Evolutionary conservation across 345 rosid genomes (phyloP), one percentile per base, ranked within the genome.

Genomic region (Cardamine occulta): DNA sequence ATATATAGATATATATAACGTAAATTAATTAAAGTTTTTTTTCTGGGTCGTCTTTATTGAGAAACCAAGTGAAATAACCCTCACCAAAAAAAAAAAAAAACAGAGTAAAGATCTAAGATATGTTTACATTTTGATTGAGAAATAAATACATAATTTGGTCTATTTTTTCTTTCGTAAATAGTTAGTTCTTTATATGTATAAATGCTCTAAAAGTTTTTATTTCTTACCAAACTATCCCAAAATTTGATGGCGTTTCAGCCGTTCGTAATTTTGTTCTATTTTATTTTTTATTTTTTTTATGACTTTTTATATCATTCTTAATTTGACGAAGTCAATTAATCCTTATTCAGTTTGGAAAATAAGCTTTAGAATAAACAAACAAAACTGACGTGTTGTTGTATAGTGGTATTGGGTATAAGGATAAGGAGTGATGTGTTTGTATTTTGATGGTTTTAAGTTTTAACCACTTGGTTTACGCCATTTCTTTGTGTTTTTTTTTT

Each of bases 301-400:
- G 44, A 48, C 66, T 6, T 58, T 32, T 32, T n/a, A 70, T 70
- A 4, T 13, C 31, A 55, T 55, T 28, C 37, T 2, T 15, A 70
- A 6, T 18, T 70, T 57, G 74, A 47, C 58, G 4, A 70, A 34
- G 58, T 70, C 74, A 58, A 59, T 4, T 6, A 70, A 31, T 58
- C 7, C 34, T 47, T 44, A 5, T 10, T 7, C 14, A 13, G n/a
- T 12, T 31, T 57, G 23, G 23, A 28, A 28, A 55, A 55, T 55
- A n/a, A 55, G 18, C 7, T 39, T 39, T 9, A 13, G 11, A 14
- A 26, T 15, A 68, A 54, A 37, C 0, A 28, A 54, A 65, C 1
- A 45, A 31, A 45, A n/a, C 9, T 45, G 19, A 17, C 51, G 51
- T 45, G 51, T 6, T n/a, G 9, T 45, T 6, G 21, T 15, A 45